Percentiles rank a stretch among this genome's conserved stretches.
These are phyloP conservation scores for Paradendryphiella salina DNA, from an alignment of 2,329 filamentous ascomycete genomes.

Conservation along the genomic window DNA sequence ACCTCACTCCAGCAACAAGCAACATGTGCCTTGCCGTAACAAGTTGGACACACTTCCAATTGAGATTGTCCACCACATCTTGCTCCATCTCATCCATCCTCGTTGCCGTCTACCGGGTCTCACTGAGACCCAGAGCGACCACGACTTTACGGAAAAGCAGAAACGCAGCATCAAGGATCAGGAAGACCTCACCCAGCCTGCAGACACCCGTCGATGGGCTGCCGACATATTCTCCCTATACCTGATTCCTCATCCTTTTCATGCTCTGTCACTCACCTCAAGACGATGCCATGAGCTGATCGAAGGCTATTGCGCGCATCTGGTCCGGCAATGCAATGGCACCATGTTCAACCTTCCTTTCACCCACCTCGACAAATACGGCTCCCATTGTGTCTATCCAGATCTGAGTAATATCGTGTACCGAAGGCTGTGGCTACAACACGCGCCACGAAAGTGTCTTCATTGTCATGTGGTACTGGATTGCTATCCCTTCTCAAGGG, in stretches of 20 bases:
- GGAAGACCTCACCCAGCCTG: slow-evolving; percentile 26
- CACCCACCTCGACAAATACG: slow-evolving; percentile 24
- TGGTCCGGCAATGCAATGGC: slow-evolving; percentile 31
- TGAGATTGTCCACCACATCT: slow-evolving; percentile 36
- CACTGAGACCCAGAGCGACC: slow-evolving; percentile 32
- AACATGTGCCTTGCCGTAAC: slow-evolving; percentile 11
- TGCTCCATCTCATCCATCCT: slow-evolving; percentile 35
- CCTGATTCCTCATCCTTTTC: slow-evolving; percentile 33
- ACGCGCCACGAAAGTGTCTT: slow-evolving; percentile 33
- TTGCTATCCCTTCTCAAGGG: slow-evolving; percentile 29
- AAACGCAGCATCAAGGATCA: slow-evolving; percentile 26
- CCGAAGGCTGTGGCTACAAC: slow-evolving; percentile 38
- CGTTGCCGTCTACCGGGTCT: slow-evolving; percentile 37
- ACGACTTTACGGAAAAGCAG: slow-evolving; percentile 20
- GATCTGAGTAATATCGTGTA: slow-evolving; percentile 36
- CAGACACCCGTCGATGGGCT: slow-evolving; percentile 34
- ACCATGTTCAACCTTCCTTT: slow-evolving; percentile 38
- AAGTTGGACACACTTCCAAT: slow-evolving; percentile 32
- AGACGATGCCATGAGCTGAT: slow-evolving; percentile 24
- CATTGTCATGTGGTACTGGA: slow-evolving; percentile 32
- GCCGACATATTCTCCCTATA: slow-evolving; percentile 35
- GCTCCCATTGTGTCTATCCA: slow-evolving; percentile 28
- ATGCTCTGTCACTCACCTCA: slow-evolving; percentile 34
- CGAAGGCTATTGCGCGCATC: slow-evolving; percentile 33
- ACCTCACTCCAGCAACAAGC: neutral